Evolutionary conservation across 2,329 filamentous ascomycete species (phyloP).

Genomic region (Fonsecaea erecta): DNA sequence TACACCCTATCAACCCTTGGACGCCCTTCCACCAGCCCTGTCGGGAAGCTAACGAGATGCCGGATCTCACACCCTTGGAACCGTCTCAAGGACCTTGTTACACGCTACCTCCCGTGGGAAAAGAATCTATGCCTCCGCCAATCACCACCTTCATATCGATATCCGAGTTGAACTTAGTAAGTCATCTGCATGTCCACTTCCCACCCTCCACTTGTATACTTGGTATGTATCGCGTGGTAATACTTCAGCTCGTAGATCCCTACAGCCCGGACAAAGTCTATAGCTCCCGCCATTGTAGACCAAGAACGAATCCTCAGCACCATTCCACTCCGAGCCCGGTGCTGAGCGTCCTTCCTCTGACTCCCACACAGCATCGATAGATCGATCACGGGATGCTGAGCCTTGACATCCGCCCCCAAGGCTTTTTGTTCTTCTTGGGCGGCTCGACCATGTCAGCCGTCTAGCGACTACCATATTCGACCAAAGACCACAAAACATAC

Average conservation of each 20-base stretch:
- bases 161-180: background rate
- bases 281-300: no score
- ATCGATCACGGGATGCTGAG: background rate
- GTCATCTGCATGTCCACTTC: background rate
- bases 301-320: background rate
- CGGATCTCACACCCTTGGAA: background rate
- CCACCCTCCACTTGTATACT: constrained; percentile 2
- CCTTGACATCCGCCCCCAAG: background rate
- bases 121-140: background rate
- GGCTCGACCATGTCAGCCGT: background rate
- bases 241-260: background rate
- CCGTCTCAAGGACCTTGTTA: background rate
- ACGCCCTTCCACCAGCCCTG: background rate
- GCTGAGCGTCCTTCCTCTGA: background rate
- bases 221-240: background rate
- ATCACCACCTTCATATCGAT: background rate
- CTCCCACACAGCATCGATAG: background rate
- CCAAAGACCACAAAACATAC: background rate
- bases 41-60: background rate
- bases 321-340: background rate
- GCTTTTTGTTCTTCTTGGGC: background rate
- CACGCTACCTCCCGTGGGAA: background rate
- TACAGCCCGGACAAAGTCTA: background rate
- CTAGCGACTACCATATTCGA: background rate
- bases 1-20: background rate